Percentiles rank a stretch among this genome's conserved stretches.
phyloP scores from a whole-genome alignment of 192 early-diverging fungal species.

The Linderina pennispora region DNA sequence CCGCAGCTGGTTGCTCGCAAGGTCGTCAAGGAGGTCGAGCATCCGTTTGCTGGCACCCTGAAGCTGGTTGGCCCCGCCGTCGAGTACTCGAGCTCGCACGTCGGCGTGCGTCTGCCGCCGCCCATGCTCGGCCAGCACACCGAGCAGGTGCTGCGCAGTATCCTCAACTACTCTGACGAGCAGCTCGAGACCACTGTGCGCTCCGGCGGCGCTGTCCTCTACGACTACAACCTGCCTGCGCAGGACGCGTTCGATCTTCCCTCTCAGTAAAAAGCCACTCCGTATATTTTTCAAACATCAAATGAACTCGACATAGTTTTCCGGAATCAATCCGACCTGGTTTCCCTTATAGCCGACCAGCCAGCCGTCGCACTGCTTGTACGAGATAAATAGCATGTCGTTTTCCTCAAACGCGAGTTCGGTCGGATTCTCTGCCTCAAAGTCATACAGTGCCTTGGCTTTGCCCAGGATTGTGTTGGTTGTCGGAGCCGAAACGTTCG shows the following conservation, averaged over 20 bases:
- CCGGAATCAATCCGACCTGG: constrained; percentile 67
- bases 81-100: constrained; percentile 64
- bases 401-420: constrained; percentile 63
- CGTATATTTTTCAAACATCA: too few species aligned
- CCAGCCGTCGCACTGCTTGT: constrained; percentile 72
- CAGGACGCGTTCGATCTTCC: too few species aligned
- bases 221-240: too few species aligned
- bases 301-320: constrained; percentile 72
- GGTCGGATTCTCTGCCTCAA: constrained; percentile 61
- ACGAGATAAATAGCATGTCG: constrained; percentile 60
- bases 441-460: constrained; percentile 67
- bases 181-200: constrained; percentile 46
- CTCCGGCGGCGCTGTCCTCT: constrained; percentile 13
- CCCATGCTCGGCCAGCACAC: constrained; percentile 89
- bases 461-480: constrained; percentile 14
- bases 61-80: constrained; percentile 70
- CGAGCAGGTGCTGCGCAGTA: constrained; percentile 56
- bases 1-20: constrained; percentile 61
- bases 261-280: too few species aligned
- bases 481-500: constrained; percentile 3
- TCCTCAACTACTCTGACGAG: constrained; percentile 58
- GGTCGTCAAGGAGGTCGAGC: constrained; percentile 77
- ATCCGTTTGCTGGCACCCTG: constrained; percentile 73
- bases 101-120: constrained; percentile 59
- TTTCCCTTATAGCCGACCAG: constrained; percentile 60